Base-by-base conservation (phyloP, 768 basidiomycete genomes). In the Suillus placidus region DNA sequence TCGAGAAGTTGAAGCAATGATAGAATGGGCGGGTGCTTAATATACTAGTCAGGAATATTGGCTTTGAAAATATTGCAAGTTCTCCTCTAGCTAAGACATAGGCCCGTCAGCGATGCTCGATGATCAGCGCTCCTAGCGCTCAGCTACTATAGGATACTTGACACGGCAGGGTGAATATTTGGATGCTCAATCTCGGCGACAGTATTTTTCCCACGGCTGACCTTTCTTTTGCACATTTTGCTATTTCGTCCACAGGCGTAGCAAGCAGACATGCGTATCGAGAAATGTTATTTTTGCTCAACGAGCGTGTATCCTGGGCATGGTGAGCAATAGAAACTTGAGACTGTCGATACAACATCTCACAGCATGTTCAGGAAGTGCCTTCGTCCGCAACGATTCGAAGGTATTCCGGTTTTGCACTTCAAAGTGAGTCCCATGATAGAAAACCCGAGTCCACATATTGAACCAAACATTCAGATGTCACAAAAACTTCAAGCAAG, bases 231-330 rank as follows among this genome's bases (percentile, higher is more conserved):
- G n/a, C 38, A n/a, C 20, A 35, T 63, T 52, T 23, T 30, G 55
- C 32, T 4, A n/a, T 45, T 45, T 32, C 18, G 32, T 32, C 30
- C 20, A 32, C 35, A 63, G 61, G 42, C 20, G 20, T 32, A 23
- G 16, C 35, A 37, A 61, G 52, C 62, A 64, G 60, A 74, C 71
- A 96, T 97, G 95, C 87, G 95, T 73, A 91, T 98, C 69, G 97
- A 97, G 82, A 96, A 96, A 83, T 99, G 97, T 77, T 98, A 97
- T 77, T 99, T 99, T 78, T 99, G 97, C 82, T 97, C 95, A 38
- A 93, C 92, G 65, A 96, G 85, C 77, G 92, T 97, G 71, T 99
- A 99, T 77, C 97, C 97, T 1, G 97, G 97, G 13, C 95, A 97
- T 73, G 97, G 96, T 90, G 68, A 64, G 83, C 70, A 13, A 13